phyloP scores from a whole-genome alignment of 2,329 filamentous ascomycete species.

The Hymenoscyphus fructigenus region DNA sequence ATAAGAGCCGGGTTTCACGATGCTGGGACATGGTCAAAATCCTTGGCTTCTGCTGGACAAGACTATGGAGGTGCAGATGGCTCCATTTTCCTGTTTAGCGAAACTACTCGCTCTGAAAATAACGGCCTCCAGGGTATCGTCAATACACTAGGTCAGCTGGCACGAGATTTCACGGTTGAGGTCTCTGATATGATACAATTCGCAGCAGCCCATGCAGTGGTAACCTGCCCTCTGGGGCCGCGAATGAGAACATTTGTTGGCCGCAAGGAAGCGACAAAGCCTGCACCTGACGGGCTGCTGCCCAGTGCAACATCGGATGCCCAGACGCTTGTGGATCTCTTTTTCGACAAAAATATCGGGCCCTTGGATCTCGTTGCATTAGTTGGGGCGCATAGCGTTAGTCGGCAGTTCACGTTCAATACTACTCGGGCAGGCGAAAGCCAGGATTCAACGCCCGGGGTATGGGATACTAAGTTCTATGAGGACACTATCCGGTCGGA shows the following conservation, averaged over 20 bases:
- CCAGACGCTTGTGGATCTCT: neutral
- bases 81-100: slow-evolving; percentile 42
- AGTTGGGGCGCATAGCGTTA: slow-evolving; percentile 52
- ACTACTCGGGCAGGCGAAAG: slow-evolving; percentile 32
- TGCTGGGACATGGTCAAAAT: slow-evolving; percentile 43
- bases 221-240: slow-evolving; percentile 52
- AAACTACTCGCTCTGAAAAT: slow-evolving; percentile 43
- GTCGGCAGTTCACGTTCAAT: slow-evolving; percentile 45
- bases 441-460: slow-evolving; percentile 48
- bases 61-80: slow-evolving; percentile 47
- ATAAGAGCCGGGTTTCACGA: slow-evolving; percentile 50
- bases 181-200: slow-evolving; percentile 51
- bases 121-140: slow-evolving; percentile 45
- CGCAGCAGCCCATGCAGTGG: slow-evolving; percentile 39
- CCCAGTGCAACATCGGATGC: slow-evolving; percentile 37
- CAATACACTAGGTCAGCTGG: slow-evolving; percentile 35
- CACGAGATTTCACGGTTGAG: slow-evolving; percentile 40
- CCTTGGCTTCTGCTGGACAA: slow-evolving; percentile 19
- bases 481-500: slow-evolving; percentile 35
- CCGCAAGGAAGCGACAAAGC: slow-evolving; percentile 42
- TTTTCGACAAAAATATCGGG: slow-evolving; percentile 10
- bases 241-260: slow-evolving; percentile 49
- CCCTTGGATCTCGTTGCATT: slow-evolving; percentile 49
- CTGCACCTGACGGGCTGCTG: slow-evolving; percentile 45
- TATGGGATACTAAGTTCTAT: slow-evolving; percentile 53